phyloP scores from a whole-genome alignment of 2,329 filamentous ascomycete species.

The Hymenoscyphus repandus region DNA sequence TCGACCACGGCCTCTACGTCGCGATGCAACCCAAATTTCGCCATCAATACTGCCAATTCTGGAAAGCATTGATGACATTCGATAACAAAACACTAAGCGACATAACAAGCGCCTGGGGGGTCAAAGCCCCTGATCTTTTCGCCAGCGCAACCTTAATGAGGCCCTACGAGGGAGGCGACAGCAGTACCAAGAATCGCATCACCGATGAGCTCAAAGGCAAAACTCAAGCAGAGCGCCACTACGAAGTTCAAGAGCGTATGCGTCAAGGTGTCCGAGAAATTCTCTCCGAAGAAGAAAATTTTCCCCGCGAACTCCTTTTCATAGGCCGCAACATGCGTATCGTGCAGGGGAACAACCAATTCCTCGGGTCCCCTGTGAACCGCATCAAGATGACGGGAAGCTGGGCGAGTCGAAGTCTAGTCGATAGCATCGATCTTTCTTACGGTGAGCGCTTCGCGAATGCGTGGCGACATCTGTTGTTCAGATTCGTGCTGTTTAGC shows the following conservation, averaged over 20 bases:
- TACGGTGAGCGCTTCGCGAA: constrained; percentile 59
- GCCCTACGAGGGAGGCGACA: constrained; percentile 83
- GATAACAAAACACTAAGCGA: constrained; percentile 75
- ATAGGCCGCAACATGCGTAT: constrained; percentile 69
- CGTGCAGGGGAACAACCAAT: constrained; percentile 70
- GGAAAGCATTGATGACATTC: constrained; percentile 90
- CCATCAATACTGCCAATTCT: constrained; percentile 82
- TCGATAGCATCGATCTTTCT: constrained; percentile 63
- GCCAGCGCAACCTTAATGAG: constrained; percentile 84
- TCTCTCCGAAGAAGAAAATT: constrained; percentile 63
- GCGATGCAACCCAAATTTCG: constrained; percentile 81
- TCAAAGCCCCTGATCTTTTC: constrained; percentile 84
- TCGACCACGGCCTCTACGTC: constrained; percentile 96
- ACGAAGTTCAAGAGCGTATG: constrained; percentile 69
- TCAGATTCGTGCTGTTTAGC: constrained; percentile 67
- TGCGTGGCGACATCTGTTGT: constrained; percentile 74
- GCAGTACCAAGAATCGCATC: constrained; percentile 59
- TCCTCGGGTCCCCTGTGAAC: constrained; percentile 70
- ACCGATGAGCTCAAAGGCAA: constrained; percentile 46
- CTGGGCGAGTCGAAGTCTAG: constrained; percentile 83
- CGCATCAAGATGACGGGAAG: constrained; percentile 88
- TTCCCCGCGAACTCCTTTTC: constrained; percentile 67
- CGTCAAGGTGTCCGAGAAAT: constrained; percentile 60
- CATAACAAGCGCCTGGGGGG: constrained; percentile 78
- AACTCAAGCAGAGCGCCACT: constrained; percentile 56